Evolutionary conservation across 352 stramenopile genomes (phyloP), one percentile per base, ranked within the genome.

Genomic region (Globisporangium barbulae): DNA sequence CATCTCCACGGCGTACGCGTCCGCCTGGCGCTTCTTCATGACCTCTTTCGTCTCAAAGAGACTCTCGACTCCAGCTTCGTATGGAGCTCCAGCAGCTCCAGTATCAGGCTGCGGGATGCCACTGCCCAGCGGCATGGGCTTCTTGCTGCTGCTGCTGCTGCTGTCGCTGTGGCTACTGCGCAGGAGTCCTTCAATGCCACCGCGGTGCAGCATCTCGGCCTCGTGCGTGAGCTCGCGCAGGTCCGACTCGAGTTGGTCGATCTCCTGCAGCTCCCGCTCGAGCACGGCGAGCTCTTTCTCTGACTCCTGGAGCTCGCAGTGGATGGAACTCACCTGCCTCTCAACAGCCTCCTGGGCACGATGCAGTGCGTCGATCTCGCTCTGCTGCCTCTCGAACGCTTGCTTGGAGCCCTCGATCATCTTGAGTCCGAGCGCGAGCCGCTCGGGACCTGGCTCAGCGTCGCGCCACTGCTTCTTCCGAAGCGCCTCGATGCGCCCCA

Each of bases 361-460:
- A 63, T 98, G 91, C 17, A 98, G 69, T 12, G 89, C 91, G 49
- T 98, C 91, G 31, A 98, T 89, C 63, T 98, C 93, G 59, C 80
- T 87, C 65, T 97, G 92, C 65, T 98, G 93, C 9, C 88, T 73
- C 62, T 97, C 88, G 67, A 98, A 97, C 3, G 91, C 92, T 37
- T 91, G 81, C 64, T 98, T 98, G 4, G 89, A 96, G 42, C 94
- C 91, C 67, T 98, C 93, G 53, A 98, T 97, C 58, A 98, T 79
- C 50, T 90, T 69, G 8, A 98, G 67, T 3, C 94, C 94, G 31
- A 98, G 76, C 48, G 91, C 79, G 19, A 98, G 69, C 19, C 94
- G 76, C 69, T 97, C 90, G 13, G 93, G 86, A 30, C 94, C 94
- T 3, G 93, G 90, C 30, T 88, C 75, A 3, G 93, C 83, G 39